Evolutionary conservation across 192 early-diverging fungal species (phyloP).

Genomic region (Mortierella claussenii): DNA sequence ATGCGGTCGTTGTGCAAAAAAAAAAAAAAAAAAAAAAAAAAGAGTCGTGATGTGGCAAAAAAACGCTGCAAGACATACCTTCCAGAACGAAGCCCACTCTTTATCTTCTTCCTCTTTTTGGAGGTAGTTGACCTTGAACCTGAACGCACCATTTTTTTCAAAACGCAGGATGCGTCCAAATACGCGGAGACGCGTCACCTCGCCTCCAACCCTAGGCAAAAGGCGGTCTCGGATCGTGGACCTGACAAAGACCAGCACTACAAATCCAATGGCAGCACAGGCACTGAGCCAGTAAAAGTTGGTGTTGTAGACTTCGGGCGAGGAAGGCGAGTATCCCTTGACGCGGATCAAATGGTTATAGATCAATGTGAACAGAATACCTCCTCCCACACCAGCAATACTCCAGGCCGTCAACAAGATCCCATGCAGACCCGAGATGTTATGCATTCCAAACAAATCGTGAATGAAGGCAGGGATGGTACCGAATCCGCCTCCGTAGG

Average conservation of each 20-base stretch:
- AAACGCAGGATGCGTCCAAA: conserved; percentile 72
- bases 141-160: conserved; percentile 41
- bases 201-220: conserved; percentile 71
- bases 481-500: conserved; percentile 82
- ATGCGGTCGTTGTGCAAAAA: not conserved
- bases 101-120: conserved; percentile 47
- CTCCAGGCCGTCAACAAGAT: conserved; percentile 82
- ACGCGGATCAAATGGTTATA: conserved; percentile 61
- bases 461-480: conserved; percentile 79
- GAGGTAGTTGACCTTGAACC: conserved; percentile 45
- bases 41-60: too few species aligned
- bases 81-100: conserved; percentile 49
- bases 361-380: conserved; percentile 72
- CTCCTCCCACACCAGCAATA: conserved; percentile 72
- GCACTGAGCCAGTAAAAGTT: conserved; percentile 82
- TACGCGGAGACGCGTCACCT: conserved; percentile 68
- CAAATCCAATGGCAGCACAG: conserved; percentile 65
- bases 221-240: conserved; percentile 74
- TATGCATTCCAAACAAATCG: conserved; percentile 80
- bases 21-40: not conserved
- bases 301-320: conserved; percentile 60
- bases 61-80: conserved; percentile 41
- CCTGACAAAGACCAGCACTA: conserved; percentile 68
- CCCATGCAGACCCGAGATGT: conserved; percentile 79
- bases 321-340: conserved; percentile 55